Base-by-base conservation (phyloP, 2,329 filamentous ascomycete species). In the Leptographium galeiforme region DNA sequence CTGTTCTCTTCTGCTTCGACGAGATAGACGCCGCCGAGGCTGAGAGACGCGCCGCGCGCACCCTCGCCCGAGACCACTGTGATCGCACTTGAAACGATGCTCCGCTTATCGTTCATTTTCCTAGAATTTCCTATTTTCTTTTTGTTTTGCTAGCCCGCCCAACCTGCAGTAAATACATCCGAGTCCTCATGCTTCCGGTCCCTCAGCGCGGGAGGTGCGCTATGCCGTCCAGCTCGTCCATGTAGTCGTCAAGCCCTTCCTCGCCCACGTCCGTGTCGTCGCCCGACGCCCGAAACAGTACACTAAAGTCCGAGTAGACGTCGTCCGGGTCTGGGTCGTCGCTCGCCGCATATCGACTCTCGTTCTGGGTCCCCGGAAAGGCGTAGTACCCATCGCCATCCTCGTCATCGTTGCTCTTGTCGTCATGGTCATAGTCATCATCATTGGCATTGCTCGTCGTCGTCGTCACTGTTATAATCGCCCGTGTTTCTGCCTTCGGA, bases 151-250 rank as follows among this genome's bases (percentile, higher is more conserved):
- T 16, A 13, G 38, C 12, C 38, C 38, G 14, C 6, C 38, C 10
- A 40, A 6, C 19, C 10, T 13, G 7, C 10, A 11, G 41, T 16
- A 10, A 45, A 32, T 32, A 45, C 10, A 14, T n/a, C n/a, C n/a
- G n/a, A 38, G 13, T 16, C 43, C 4, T 32, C 12, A 8, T 18
- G 13, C 6, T 25, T 5, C 12, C 16, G 43, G 19, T 11, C 14
- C 10, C 10, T 50, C 30, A 36, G 10, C 47, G 63, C 18, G 61
- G 64, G 39, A 64, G 59, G 64, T 74, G 77, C 8, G 73, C 72
- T 56, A 79, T 77, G 11, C 75, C 76, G 57, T 79, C 76, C 56
- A 79, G 61, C 56, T 78, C 75, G 58, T 79, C 76, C 59, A 79
- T 67, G 59, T 75, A 77, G 59, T 77, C 75, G 60, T 79, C 76